phyloP scores from a whole-genome alignment of 1,284 basidiomycete species.

The Marasmius fiardii region DNA sequence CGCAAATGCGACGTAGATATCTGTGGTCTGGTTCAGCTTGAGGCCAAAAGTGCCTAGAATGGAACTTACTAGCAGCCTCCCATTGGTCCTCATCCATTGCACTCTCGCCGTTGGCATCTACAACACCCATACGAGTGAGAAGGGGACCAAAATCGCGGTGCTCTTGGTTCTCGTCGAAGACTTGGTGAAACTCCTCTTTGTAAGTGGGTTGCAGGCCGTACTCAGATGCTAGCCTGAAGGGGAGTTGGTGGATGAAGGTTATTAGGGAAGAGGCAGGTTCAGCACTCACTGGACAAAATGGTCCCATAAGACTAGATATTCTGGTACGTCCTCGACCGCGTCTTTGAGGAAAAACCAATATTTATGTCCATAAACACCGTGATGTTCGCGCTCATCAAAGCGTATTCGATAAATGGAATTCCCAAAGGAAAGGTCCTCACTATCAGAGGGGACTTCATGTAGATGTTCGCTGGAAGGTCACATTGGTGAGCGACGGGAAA shows the following conservation, averaged over 20 bases:
- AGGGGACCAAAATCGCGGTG: constrained; percentile 76
- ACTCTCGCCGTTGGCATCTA: constrained; percentile 80
- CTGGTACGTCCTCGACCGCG: constrained; percentile 95
- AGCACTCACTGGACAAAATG: constrained; percentile 78
- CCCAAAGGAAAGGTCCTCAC: constrained; percentile 76
- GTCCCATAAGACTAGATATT: constrained; percentile 95
- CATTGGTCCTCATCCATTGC: constrained; percentile 92
- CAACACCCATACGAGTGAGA: constrained; percentile 85
- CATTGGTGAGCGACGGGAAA: neutral
- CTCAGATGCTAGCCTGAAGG: constrained; percentile 74
- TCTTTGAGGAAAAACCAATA: constrained; percentile 95
- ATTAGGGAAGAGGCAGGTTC: constrained; percentile 3
- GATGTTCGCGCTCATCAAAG: constrained; percentile 69
- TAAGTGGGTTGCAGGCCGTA: constrained; percentile 78
- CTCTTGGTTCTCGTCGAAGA: constrained; percentile 77
- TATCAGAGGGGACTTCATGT: constrained; percentile 57
- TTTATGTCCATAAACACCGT: constrained; percentile 81
- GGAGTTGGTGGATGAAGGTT: neutral
- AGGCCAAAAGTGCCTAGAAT: constrained; percentile 4
- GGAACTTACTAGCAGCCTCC: constrained; percentile 89
- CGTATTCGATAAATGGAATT: constrained; percentile 88
- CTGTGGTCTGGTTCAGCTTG: constrained; percentile 33
- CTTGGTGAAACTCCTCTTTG: constrained; percentile 85
- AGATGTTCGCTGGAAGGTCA: constrained; percentile 54
- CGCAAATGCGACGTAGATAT: constrained; percentile 83